Evolutionary conservation across 2,329 filamentous ascomycete genomes (phyloP).

Genomic region (Cladosporium colombiae): DNA sequence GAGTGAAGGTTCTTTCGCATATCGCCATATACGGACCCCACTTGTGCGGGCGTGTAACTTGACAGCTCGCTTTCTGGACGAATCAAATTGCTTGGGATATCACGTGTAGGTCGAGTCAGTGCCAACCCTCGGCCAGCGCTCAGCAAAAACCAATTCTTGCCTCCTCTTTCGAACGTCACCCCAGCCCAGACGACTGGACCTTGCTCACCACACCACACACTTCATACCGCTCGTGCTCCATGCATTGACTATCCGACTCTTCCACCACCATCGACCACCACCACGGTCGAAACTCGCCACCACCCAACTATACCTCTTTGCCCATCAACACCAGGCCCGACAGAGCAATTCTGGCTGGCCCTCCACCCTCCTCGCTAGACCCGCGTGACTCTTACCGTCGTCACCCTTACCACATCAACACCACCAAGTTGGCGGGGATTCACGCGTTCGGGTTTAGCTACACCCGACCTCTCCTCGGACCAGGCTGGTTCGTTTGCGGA

Average conservation of each 20-base stretch:
- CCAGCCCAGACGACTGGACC: background rate
- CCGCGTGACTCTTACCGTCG: conserved; percentile 10
- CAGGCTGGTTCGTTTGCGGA: conserved; percentile 93
- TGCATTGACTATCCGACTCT: conserved; percentile 19
- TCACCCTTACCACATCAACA: conserved; percentile 41
- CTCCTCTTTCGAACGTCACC: conserved; percentile 16
- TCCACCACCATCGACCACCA: background rate
- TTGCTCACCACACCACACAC: conserved; percentile 2
- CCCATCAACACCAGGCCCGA: conserved; percentile 17
- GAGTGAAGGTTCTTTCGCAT: background rate
- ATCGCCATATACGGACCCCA: background rate
- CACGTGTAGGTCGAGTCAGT: background rate
- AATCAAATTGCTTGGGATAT: background rate
- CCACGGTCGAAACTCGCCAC: background rate
- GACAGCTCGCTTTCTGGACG: background rate
- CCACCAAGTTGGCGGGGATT: conserved; percentile 94
- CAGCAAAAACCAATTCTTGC: conserved; percentile 3
- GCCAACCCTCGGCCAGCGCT: conserved; percentile 3
- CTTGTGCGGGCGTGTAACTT: background rate
- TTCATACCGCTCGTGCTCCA: background rate
- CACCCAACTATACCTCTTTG: conserved; percentile 25
- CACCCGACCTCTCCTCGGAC: conserved; percentile 87
- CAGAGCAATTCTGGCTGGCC: conserved; percentile 26
- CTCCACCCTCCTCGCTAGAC: conserved; percentile 37
- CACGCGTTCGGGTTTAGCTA: conserved; percentile 70